A percentile compares a stretch with the other conserved stretches of the same genome.
Evolutionary conservation across 441 rosid genomes (phyloP).

Genomic region (Eutrema salsugineum): DNA sequence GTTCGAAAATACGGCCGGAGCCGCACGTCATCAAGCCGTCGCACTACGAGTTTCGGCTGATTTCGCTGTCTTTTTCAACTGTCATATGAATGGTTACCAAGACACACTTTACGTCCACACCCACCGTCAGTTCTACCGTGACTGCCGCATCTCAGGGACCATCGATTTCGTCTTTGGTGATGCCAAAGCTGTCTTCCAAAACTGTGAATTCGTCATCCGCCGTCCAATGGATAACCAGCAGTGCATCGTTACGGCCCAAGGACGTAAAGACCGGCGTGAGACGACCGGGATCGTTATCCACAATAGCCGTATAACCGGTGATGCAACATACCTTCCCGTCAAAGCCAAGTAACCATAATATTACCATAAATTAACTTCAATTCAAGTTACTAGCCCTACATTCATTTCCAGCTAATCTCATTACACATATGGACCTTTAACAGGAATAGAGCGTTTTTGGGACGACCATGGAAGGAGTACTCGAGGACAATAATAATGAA

Average conservation of each 20-base stretch:
- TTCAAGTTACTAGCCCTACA: background rate
- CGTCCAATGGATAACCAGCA: conserved; percentile 53
- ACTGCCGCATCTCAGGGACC: conserved; percentile 71
- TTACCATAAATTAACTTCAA: background rate
- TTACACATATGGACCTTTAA: background rate
- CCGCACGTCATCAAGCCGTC: conserved; percentile 69
- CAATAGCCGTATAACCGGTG: conserved; percentile 56
- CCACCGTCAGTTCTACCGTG: conserved; percentile 77
- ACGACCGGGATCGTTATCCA: conserved; percentile 61
- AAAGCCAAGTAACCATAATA: conserved; percentile 22
- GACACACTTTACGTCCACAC: conserved; percentile 76
- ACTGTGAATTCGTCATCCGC: conserved; percentile 53
- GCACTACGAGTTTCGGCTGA: conserved; percentile 64
- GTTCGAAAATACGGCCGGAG: conserved; percentile 74
- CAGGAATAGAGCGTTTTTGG: conserved; percentile 40
- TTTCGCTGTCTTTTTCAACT: conserved; percentile 52
- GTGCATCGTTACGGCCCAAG: conserved; percentile 67
- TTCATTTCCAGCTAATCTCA: background rate
- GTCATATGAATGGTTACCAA: conserved; percentile 63
- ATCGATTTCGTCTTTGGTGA: conserved; percentile 73
- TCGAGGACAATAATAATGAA: conserved; percentile 59
- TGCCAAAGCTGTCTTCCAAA: conserved; percentile 55
- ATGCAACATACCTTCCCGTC: conserved; percentile 31
- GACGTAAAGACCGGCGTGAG: conserved; percentile 41
- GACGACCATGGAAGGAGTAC: conserved; percentile 61